These are phyloP conservation scores for Besnoitia besnoiti DNA, from an alignment of 169 alveolate species.

Conservation along the genomic window DNA sequence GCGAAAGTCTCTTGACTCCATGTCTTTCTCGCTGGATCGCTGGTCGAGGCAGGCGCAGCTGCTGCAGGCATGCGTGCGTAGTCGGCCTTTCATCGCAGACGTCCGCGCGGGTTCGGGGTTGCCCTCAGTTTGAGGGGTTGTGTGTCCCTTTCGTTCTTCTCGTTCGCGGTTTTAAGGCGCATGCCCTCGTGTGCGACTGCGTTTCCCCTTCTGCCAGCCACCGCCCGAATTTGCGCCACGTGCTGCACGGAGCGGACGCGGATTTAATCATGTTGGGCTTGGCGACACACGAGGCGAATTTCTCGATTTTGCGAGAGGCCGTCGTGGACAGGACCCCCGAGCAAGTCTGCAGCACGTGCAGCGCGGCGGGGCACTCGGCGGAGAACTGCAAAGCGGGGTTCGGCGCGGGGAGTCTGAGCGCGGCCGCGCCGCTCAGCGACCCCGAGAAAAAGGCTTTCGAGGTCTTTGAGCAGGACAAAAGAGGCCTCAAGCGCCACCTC, in stretches of 20 bases:
- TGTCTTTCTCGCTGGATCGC: too few relatives aligned
- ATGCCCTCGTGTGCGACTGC: neutral
- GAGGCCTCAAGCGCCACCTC: neutral
- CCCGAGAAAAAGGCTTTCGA: neutral
- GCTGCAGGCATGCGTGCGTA: too few relatives aligned
- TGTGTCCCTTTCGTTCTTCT: neutral
- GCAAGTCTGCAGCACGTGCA: neutral
- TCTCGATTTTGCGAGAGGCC: constrained; percentile 92
- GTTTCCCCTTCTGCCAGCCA: constrained; percentile 35
- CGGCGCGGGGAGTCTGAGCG: neutral
- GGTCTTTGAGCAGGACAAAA: neutral
- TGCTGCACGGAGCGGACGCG: constrained; percentile 98
- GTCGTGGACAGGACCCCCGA: neutral
- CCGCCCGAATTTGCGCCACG: constrained; percentile 91
- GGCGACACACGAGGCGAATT: constrained; percentile 96
- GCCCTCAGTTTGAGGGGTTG: neutral
- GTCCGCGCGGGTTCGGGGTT: too few relatives aligned
- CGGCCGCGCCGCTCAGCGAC: neutral
- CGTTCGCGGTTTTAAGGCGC: neutral
- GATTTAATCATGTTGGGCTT: constrained; percentile 97
- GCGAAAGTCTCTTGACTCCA: too few relatives aligned
- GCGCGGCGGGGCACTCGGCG: constrained; percentile 22
- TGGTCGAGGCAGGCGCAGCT: too few relatives aligned
- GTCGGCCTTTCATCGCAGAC: too few relatives aligned
- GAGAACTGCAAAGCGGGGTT: neutral